Percentiles rank a stretch among this genome's conserved stretches.
Conservation (phyloP, 1,139 yeast species). For the Eremothecium gossypii region DNA sequence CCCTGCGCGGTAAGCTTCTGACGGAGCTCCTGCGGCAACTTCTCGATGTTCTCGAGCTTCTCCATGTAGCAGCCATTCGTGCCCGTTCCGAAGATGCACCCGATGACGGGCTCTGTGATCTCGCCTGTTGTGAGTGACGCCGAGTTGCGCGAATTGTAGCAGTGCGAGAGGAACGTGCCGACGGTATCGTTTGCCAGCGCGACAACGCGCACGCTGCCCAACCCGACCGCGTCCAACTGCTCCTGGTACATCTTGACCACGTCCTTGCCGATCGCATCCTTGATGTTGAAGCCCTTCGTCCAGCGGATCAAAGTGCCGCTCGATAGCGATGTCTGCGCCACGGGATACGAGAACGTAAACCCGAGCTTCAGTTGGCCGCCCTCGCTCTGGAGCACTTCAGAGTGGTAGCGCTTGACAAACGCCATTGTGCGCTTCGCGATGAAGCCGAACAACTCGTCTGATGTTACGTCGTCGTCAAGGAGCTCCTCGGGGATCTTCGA, state of each 20-base stretch:
- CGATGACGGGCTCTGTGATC: slow-evolving; percentile 61
- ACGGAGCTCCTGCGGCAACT: slow-evolving; percentile 41
- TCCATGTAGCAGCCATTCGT: slow-evolving; percentile 93
- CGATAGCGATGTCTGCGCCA: slow-evolving; percentile 69
- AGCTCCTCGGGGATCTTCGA: slow-evolving; percentile 63
- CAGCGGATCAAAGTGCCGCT: slow-evolving; percentile 79
- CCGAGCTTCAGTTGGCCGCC: slow-evolving; percentile 55
- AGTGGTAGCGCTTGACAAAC: slow-evolving; percentile 59
- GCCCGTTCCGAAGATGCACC: slow-evolving; percentile 92
- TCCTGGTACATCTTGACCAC: slow-evolving; percentile 64
- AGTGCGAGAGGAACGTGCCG: slow-evolving; percentile 81
- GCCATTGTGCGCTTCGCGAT: slow-evolving; percentile 59
- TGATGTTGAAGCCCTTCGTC: slow-evolving; percentile 89
- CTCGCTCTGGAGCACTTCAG: slow-evolving; percentile 29
- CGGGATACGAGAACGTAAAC: slow-evolving; percentile 89
- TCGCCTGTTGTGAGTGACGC: slow-evolving; percentile 46
- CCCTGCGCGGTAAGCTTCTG: slow-evolving; percentile 35
- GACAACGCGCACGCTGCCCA: slow-evolving; percentile 54
- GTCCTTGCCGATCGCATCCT: slow-evolving; percentile 76
- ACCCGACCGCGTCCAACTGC: slow-evolving; percentile 45
- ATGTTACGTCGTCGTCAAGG: slow-evolving; percentile 40
- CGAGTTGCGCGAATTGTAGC: slow-evolving; percentile 52
- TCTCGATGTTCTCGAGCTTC: slow-evolving; percentile 56
- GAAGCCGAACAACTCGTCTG: slow-evolving; percentile 56
- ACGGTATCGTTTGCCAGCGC: slow-evolving; percentile 94